Conservation (phyloP, 164 flowering plant genomes). For the grape (Vitis vinifera) region DNA sequence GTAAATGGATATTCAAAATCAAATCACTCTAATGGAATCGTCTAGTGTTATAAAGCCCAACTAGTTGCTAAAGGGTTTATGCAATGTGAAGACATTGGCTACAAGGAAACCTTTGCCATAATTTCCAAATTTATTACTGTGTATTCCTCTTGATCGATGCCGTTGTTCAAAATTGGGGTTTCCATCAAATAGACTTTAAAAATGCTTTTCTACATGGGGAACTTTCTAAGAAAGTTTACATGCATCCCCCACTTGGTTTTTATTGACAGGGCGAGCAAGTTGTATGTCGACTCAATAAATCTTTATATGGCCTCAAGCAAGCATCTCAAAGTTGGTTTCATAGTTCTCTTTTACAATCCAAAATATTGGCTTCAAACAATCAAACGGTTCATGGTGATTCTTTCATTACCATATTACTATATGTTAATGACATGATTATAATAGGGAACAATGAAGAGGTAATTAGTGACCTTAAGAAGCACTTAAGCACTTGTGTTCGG, state of each 20-base stretch:
- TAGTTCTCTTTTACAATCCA: background rate
- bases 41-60: background rate
- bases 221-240: constrained; percentile 8
- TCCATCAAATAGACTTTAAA: constrained; percentile 9
- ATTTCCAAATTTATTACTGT: background rate
- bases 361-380: background rate
- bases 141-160: background rate
- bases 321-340: background rate
- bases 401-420: background rate
- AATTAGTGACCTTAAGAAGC: background rate
- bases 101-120: background rate
- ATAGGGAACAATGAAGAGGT: background rate
- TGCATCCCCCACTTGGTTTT: background rate
- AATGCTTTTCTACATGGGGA: constrained; percentile 12
- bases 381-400: too few relatives aligned
- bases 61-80: constrained; percentile 2
- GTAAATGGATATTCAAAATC: too few relatives aligned
- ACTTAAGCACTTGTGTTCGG: background rate
- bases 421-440: constrained; percentile 16
- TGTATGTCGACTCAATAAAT: background rate
- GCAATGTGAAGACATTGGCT: background rate
- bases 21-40: background rate
- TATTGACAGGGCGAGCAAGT: background rate
- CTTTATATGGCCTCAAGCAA: too few relatives aligned
- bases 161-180: background rate